These are phyloP conservation scores for Canavalia ensiformis DNA, from an alignment of 306 rosid species.

Conservation along the genomic window DNA sequence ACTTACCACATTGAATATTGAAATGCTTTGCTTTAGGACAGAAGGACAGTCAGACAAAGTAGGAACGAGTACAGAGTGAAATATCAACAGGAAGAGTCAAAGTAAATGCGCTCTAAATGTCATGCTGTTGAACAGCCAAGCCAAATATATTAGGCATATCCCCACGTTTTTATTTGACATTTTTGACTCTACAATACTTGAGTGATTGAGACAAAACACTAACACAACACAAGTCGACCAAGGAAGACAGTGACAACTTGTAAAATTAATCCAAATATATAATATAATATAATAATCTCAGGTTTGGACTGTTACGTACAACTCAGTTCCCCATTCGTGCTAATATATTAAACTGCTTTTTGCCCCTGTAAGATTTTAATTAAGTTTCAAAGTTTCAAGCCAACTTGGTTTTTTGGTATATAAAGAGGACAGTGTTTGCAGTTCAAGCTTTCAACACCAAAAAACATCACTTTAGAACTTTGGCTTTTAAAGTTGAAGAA, in stretches of 20 bases:
- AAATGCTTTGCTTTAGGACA: neutral
- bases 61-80: neutral
- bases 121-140: conserved; percentile 19
- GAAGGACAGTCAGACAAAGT: conserved; percentile 26
- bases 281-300: too few species aligned
- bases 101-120: conserved; percentile 24
- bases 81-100: neutral
- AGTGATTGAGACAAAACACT: neutral
- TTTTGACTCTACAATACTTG: conserved; percentile 18
- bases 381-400: neutral
- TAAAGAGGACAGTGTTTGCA: neutral
- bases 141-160: conserved; percentile 40
- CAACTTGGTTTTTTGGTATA: neutral
- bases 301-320: neutral
- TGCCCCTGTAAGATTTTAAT: conserved; percentile 33
- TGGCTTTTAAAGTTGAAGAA: neutral
- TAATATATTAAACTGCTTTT: neutral
- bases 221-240: neutral
- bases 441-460: conserved; percentile 6
- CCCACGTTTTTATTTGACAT: conserved; percentile 40
- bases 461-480: neutral
- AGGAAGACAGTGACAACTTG: neutral
- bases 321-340: neutral
- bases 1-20: conserved; percentile 14
- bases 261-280: neutral